Base-by-base conservation (phyloP, 2,329 filamentous ascomycete species). In the Colletotrichum sp. region DNA sequence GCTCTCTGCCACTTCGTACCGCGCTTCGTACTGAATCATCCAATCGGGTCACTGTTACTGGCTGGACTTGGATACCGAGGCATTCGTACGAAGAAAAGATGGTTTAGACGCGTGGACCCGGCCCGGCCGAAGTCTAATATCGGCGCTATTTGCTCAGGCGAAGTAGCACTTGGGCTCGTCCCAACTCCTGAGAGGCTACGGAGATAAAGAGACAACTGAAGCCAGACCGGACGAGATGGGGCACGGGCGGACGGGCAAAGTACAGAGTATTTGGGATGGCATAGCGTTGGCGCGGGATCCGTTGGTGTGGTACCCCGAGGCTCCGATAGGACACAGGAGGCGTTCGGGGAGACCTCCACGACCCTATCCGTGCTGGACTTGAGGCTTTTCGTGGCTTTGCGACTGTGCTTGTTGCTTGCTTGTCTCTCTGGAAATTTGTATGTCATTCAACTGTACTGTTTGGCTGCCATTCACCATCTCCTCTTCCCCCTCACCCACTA, bases 81-180 rank as follows among this genome's bases (percentile, higher is more conserved):
- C 11, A 22, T 22, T 52, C 44, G 44, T 4, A 7, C 44, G 44
- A 52, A 52, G 59, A 61, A 30, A 32, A 22, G 59, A 30, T 32
- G 13, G 30, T 61, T 12, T 57, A 25, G 64, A 63, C 32, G 69
- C 63, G 73, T 75, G 48, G 70, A 36, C 70, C 63, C 73, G 70
- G 73, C 39, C n/a, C 64, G 73, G 44, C 73, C 73, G 59, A 73
- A 65, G 73, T 68, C 32, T 60, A 52, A 64, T 16, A 39, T 64
- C 39, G 59, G 22, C 57, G 73, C 64, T 52, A 73, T 73, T 59
- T 68, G 48, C 27, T 27, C 22, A 16, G 70, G 63, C 34, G 25
- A 57, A 75, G 57, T 36, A 25, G 19, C 16, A 44, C n/a, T 48
- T 52, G 3, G 3, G 44, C 8, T 25, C n/a, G 22, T 25, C 57